phyloP scores from a whole-genome alignment of 495 filamentous ascomycete species.

The Gamarada debralockiae region DNA sequence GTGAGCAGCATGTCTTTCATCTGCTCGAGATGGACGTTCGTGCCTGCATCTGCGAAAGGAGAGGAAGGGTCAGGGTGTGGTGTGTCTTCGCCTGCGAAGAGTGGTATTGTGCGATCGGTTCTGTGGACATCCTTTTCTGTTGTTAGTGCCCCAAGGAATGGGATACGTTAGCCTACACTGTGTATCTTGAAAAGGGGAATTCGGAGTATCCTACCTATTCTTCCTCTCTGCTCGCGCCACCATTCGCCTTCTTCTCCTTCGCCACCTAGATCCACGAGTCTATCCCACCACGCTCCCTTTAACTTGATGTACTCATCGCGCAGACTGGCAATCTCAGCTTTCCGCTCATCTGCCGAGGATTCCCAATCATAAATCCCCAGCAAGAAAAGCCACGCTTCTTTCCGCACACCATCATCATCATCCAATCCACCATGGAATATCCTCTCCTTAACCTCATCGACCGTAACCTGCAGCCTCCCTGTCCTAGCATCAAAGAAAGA shows the following conservation, averaged over 20 bases:
- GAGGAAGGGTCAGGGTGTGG: slow-evolving; percentile 98
- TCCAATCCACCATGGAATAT: slow-evolving; percentile 94
- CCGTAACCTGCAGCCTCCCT: slow-evolving; percentile 71
- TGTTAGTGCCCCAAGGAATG: slow-evolving; percentile 34
- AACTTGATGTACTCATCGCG: slow-evolving; percentile 91
- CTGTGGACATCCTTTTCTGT: slow-evolving; percentile 97
- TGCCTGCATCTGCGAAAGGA: slow-evolving; percentile 84
- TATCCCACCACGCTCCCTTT: slow-evolving; percentile 96
- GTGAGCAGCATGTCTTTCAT: slow-evolving; percentile 99
- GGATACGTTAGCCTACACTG: slow-evolving; percentile 21
- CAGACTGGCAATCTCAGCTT: slow-evolving; percentile 74
- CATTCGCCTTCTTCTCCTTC: slow-evolving; percentile 78
- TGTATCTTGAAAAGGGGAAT: neutral
- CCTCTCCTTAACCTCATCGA: slow-evolving; percentile 90
- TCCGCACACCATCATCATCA: slow-evolving; percentile 83
- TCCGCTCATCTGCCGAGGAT: slow-evolving; percentile 75
- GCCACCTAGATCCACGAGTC: slow-evolving; percentile 75
- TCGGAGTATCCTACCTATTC: slow-evolving; percentile 69
- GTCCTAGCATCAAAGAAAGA: slow-evolving; percentile 71
- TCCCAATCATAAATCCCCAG: slow-evolving; percentile 91
- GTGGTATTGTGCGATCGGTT: slow-evolving; percentile 86
- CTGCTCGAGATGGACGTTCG: slow-evolving; percentile 96
- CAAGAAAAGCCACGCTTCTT: slow-evolving; percentile 95
- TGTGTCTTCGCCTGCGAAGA: slow-evolving; percentile 94
- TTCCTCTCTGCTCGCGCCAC: slow-evolving; percentile 91